Percentiles rank a stretch among this genome's conserved stretches.
These are phyloP conservation scores for Pseudopithomyces chartarum DNA, from an alignment of 2,329 filamentous ascomycete genomes.

Conservation along the genomic window DNA sequence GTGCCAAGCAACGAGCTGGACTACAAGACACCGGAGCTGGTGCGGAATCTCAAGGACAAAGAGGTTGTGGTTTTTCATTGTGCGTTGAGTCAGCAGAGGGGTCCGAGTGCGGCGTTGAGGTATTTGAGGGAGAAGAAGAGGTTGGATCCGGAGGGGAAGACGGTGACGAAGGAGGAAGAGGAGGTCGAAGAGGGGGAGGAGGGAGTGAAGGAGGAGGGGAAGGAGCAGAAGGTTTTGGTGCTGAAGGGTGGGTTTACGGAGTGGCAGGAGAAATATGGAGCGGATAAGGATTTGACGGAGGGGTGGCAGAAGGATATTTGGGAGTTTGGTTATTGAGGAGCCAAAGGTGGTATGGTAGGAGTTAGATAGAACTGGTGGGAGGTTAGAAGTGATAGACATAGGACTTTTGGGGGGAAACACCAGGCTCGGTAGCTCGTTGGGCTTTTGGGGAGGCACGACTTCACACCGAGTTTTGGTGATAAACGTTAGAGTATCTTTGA, in stretches of 20 bases:
- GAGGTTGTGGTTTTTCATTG: slow-evolving; percentile 94
- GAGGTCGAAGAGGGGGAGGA: slow-evolving; percentile 22
- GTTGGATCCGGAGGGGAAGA: slow-evolving; percentile 37
- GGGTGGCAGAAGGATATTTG: slow-evolving; percentile 85
- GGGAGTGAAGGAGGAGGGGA: slow-evolving; percentile 19
- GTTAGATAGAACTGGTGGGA: too few species aligned
- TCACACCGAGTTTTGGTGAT: too few species aligned
- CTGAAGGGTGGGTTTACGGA: slow-evolving; percentile 51
- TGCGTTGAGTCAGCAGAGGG: slow-evolving; percentile 86
- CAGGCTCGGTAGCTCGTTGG: too few species aligned
- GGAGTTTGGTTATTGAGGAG: slow-evolving; percentile 58
- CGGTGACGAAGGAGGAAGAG: slow-evolving; percentile 19
- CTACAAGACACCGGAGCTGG: slow-evolving; percentile 77
- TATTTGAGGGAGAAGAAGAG: slow-evolving; percentile 75
- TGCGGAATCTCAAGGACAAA: slow-evolving; percentile 75
- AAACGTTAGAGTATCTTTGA: too few species aligned
- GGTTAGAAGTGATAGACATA: too few species aligned
- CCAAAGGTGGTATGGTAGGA: not conserved
- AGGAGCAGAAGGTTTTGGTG: slow-evolving; percentile 13
- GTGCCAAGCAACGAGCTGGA: slow-evolving; percentile 76
- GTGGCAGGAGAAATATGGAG: slow-evolving; percentile 85
- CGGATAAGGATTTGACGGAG: slow-evolving; percentile 80
- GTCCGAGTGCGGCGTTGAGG: slow-evolving; percentile 79
- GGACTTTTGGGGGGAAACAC: too few species aligned
- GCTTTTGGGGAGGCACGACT: too few species aligned